Base-by-base conservation (phyloP, 2,329 filamentous ascomycete species). In the Penicillium sp. region DNA sequence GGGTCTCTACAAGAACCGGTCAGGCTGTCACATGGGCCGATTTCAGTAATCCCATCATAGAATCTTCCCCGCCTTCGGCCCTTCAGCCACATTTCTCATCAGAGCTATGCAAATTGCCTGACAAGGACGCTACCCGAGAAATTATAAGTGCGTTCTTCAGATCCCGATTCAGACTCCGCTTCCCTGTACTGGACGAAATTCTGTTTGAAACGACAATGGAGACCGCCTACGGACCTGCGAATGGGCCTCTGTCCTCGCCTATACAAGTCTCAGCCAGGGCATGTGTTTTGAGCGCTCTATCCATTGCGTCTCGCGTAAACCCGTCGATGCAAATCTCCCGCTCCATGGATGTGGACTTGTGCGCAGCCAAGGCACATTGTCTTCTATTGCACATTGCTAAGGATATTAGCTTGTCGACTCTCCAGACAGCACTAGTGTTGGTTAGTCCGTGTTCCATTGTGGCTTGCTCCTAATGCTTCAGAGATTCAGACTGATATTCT, bases 1-100 rank as follows among this genome's bases (percentile, higher is more conserved):
- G 58, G 58, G 31, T 61, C n/a, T 57, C 56, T 42, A 33, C 42
- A 31, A 55, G 51, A 49, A 61, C 58, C 2, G 54, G 29, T 33
- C 58, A 61, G 44, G 9, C 18, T n/a, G 36, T 56, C 7, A 49
- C 43, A 8, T 31, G 24, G 45, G 39, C 15, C 10, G 56, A 57
- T 12, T 56, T 61, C n/a, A 26, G 24, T n/a, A 56, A 56, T 23
- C 54, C 46, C 9, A 44, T 47, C 4, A 42, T 7, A 23, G 15
- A 42, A 12, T 28, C 21, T 18, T 41, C 36, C 2, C 4, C 15
- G 3, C 6, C 21, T 38, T 48, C 28, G 7, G 2, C 18, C 6
- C 4, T 46, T 49, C 42, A 45, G 12, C 23, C 26, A 34, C 21
- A 16, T 43, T 36, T 38, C 10, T 41, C 39, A 18, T 33, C 26